phyloP scores from a whole-genome alignment of 257 asterid species.

The Gentiana straminea region DNA sequence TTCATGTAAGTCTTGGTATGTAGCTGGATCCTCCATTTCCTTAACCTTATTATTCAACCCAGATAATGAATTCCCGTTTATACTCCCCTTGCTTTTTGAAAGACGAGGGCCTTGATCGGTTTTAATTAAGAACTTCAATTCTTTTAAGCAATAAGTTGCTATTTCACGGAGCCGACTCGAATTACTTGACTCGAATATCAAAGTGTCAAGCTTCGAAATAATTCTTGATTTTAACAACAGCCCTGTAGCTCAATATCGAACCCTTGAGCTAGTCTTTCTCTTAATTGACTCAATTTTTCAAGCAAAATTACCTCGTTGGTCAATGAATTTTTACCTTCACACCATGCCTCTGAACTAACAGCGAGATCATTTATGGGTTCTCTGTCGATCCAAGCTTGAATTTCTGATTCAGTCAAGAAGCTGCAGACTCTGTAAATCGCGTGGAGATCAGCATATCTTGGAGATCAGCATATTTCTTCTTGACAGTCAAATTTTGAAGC shows the following conservation, averaged over 20 bases:
- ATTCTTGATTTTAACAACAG: conserved; percentile 36
- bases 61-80: no score
- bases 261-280: conserved; percentile 29
- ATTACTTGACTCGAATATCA: conserved; percentile 25
- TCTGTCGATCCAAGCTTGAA: conserved; percentile 49
- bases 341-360: conserved; percentile 8
- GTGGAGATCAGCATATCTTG: not conserved
- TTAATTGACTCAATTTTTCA: conserved; percentile 24
- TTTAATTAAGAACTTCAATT: conserved; percentile 33
- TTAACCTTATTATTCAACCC: no score
- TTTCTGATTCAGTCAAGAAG: conserved; percentile 36
- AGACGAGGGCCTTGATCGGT: conserved; percentile 50
- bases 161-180: conserved; percentile 35
- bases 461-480: no score
- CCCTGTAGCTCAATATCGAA: conserved; percentile 52
- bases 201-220: conserved; percentile 30
- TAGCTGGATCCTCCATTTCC: no score
- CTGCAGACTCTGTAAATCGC: conserved; percentile 49
- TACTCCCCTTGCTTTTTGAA: no score
- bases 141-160: conserved; percentile 39
- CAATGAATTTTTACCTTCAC: not conserved
- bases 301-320: conserved; percentile 28
- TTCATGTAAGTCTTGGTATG: no score
- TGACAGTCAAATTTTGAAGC: no score
- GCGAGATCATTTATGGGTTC: conserved; percentile 28